A percentile compares a stretch with the other conserved stretches of the same genome.
These are phyloP conservation scores for Ceratocystis papillata DNA, from an alignment of 2,329 filamentous ascomycete genomes.

Conservation along the genomic window DNA sequence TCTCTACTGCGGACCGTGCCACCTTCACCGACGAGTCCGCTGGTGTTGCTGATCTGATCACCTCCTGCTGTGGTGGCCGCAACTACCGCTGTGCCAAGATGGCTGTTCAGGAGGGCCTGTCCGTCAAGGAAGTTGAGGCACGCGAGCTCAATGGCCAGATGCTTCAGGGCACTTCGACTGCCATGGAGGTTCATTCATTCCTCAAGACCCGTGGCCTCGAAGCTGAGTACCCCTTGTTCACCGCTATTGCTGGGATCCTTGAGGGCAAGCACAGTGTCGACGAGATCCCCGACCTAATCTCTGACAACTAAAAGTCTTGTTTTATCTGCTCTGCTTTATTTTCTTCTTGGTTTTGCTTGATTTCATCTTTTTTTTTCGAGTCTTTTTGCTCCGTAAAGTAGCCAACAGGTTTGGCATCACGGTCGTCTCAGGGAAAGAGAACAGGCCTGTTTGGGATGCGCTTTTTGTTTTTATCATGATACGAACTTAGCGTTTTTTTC, in stretches of 20 bases:
- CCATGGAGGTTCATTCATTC: constrained; percentile 82
- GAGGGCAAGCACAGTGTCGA: constrained; percentile 65
- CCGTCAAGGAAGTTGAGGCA: constrained; percentile 77
- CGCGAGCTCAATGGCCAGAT: constrained; percentile 93
- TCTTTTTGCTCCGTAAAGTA: constrained; percentile 17
- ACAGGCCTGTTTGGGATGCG: background rate
- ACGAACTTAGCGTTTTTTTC: constrained; percentile 11
- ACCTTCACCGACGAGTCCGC: constrained; percentile 97
- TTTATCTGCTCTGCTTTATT: constrained; percentile 8
- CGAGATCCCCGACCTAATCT: constrained; percentile 64
- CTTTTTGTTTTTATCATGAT: constrained; percentile 8
- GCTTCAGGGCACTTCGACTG: constrained; percentile 86
- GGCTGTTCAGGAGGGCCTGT: constrained; percentile 65
- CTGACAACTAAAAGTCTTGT: constrained; percentile 27
- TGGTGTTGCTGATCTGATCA: constrained; percentile 91
- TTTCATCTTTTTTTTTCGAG: background rate
- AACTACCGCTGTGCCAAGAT: constrained; percentile 93
- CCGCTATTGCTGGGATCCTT: constrained; percentile 68
- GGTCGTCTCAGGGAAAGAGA: constrained; percentile 22
- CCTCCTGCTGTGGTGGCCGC: constrained; percentile 78
- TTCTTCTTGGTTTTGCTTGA: constrained; percentile 17
- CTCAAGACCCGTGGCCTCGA: constrained; percentile 67
- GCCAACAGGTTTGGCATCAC: constrained; percentile 23
- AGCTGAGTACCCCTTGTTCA: constrained; percentile 82
- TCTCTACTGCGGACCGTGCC: constrained; percentile 65